Evolutionary conservation across 345 rosid genomes (phyloP).

Genomic region (Carallia brachiata): DNA sequence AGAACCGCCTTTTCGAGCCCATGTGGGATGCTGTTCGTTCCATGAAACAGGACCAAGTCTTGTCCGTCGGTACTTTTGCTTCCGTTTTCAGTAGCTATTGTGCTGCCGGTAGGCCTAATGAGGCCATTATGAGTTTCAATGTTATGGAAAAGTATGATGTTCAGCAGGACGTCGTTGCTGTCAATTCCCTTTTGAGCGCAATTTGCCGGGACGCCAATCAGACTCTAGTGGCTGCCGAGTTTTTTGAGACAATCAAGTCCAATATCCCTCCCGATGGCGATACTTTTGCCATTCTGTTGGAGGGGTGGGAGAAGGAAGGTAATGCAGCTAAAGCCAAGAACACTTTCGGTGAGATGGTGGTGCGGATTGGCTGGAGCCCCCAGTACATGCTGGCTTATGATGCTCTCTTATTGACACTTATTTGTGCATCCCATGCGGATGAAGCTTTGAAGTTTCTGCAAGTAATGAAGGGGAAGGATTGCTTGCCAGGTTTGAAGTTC

Average conservation of each 20-base stretch:
- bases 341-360: conserved; percentile 50
- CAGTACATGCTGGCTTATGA: conserved; percentile 33
- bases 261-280: conserved; percentile 47
- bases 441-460: conserved; percentile 45
- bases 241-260: conserved; percentile 37
- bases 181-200: conserved; percentile 52
- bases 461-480: conserved; percentile 45
- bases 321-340: conserved; percentile 45
- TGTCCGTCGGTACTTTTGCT: conserved; percentile 32
- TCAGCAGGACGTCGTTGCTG: conserved; percentile 41
- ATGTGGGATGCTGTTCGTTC: conserved; percentile 64
- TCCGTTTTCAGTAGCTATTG: conserved; percentile 48
- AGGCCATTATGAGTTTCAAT: conserved; percentile 53
- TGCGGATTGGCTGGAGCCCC: conserved; percentile 39
- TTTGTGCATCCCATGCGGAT: conserved; percentile 26
- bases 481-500: conserved; percentile 53
- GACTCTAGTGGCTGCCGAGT: conserved; percentile 36
- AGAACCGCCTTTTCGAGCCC: conserved; percentile 42
- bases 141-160: conserved; percentile 52
- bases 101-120: conserved; percentile 31
- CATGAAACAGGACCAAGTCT: conserved; percentile 40
- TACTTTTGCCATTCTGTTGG: conserved; percentile 47
- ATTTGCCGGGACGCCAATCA: conserved; percentile 40
- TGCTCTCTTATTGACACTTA: conserved; percentile 38
- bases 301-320: conserved; percentile 65